These are phyloP conservation scores for Pseudogymnoascus sp. DNA, from an alignment of 2,329 filamentous ascomycete species.

Conservation along the genomic window DNA sequence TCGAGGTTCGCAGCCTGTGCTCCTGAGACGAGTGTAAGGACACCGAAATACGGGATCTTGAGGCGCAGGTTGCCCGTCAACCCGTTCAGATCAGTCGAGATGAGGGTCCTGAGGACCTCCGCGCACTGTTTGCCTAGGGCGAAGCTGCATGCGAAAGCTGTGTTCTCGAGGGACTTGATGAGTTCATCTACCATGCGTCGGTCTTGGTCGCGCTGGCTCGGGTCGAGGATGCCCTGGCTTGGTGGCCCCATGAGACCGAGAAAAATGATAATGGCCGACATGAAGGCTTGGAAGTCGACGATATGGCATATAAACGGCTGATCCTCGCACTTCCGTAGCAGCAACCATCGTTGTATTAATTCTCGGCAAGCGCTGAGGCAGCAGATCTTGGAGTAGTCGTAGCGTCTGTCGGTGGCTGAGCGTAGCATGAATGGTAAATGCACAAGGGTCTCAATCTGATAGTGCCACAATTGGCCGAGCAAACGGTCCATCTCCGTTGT, in stretches of 20 bases:
- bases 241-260: slow-evolving; percentile 21
- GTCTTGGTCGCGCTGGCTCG: slow-evolving; percentile 19
- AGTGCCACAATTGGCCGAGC: slow-evolving; percentile 26
- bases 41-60: slow-evolving; percentile 28
- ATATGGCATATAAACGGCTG: slow-evolving; percentile 25
- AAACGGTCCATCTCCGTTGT: slow-evolving; percentile 20
- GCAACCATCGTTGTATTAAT: slow-evolving; percentile 23
- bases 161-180: slow-evolving; percentile 20
- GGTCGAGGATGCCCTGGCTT: slow-evolving; percentile 14
- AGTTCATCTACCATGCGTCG: slow-evolving; percentile 21
- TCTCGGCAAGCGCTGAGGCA: slow-evolving; percentile 26
- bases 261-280: slow-evolving; percentile 24
- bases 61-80: slow-evolving; percentile 22
- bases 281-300: slow-evolving; percentile 27
- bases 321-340: slow-evolving; percentile 17
- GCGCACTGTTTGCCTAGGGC: slow-evolving; percentile 21
- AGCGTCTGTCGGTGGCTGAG: slow-evolving; percentile 25
- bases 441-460: slow-evolving; percentile 23
- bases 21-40: slow-evolving; percentile 23
- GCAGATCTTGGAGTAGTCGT: slow-evolving; percentile 27
- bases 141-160: slow-evolving; percentile 10
- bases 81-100: slow-evolving; percentile 15
- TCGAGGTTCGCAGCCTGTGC: slow-evolving; percentile 1
- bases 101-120: slow-evolving; percentile 25
- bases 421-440: slow-evolving; percentile 29